A percentile compares a stretch with the other conserved stretches of the same genome.
Conservation (phyloP, 2,329 filamentous ascomycete genomes). For the Emericellopsis atlantica region DNA sequence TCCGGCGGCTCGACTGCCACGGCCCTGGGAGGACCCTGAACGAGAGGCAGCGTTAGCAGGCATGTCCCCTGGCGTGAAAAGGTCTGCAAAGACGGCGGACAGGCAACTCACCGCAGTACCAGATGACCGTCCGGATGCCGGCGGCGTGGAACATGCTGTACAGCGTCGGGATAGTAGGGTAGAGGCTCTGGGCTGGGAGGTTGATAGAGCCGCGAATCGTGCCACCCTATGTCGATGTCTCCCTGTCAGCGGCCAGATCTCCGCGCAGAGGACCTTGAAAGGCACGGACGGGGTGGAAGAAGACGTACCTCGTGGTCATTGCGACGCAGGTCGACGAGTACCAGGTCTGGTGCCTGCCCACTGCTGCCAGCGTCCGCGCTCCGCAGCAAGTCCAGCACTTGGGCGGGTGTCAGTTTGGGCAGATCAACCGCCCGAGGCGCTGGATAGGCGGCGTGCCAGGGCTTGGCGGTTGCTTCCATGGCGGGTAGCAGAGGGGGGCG, state of each 20-base stretch:
- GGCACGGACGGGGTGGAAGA: background rate
- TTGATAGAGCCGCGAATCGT: slow-evolving; percentile 41
- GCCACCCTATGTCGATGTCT: slow-evolving; percentile 29
- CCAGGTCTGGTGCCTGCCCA: background rate
- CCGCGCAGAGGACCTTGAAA: too few species aligned
- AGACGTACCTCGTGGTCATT: slow-evolving; percentile 27
- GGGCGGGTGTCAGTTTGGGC: background rate
- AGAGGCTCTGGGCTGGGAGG: slow-evolving; percentile 33
- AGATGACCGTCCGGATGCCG: slow-evolving; percentile 25
- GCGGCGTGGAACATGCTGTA: slow-evolving; percentile 28
- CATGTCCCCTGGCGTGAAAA: background rate
- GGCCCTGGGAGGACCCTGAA: slow-evolving; percentile 38
- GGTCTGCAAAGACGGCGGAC: too few species aligned
- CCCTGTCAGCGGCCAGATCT: background rate
- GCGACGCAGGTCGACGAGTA: slow-evolving; percentile 8
- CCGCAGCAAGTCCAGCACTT: background rate
- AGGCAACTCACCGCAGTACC: slow-evolving; percentile 29
- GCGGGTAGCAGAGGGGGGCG: background rate
- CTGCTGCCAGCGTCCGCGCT: background rate
- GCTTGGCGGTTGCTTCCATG: background rate
- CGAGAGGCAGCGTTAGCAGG: background rate
- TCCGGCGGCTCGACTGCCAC: slow-evolving; percentile 36
- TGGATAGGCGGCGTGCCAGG: background rate
- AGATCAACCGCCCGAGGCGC: background rate
- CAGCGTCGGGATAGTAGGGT: slow-evolving; percentile 24